These are phyloP conservation scores for Phytophthora uliginosa DNA, from an alignment of 352 stramenopile genomes.

Conservation along the genomic window DNA sequence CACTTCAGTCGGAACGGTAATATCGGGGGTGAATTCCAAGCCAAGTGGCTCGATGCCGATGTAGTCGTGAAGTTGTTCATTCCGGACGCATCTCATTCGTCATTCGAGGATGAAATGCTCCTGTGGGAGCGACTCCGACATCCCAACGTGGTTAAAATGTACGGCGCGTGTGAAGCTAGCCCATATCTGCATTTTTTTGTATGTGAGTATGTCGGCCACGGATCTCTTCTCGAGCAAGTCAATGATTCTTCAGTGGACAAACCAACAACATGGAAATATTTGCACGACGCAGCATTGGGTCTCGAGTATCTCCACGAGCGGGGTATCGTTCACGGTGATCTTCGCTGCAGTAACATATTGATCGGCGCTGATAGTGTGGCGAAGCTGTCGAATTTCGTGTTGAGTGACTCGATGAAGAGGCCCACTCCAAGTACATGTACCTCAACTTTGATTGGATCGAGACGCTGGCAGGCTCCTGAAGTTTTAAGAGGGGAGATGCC, in stretches of 20 bases:
- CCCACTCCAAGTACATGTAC: no score
- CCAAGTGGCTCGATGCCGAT: constrained; percentile 2
- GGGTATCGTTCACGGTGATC: constrained; percentile 29
- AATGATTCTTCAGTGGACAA: neutral
- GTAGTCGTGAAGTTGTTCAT: constrained; percentile 5
- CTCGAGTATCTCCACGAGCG: constrained; percentile 21
- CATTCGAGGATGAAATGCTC: neutral
- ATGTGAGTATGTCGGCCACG: constrained; percentile 16
- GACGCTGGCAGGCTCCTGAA: constrained; percentile 23
- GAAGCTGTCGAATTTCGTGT: constrained; percentile 41
- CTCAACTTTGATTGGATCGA: neutral
- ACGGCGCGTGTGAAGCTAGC: constrained; percentile 3
- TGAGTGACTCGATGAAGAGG: constrained; percentile 7
- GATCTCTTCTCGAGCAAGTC: constrained; percentile 8
- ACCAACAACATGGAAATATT: constrained; percentile 10
- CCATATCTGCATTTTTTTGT: constrained; percentile 17
- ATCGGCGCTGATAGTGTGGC: constrained; percentile 27
- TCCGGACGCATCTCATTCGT: constrained; percentile 1
- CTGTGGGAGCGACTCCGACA: constrained; percentile 9
- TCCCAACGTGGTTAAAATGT: constrained; percentile 11
- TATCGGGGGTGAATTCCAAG: neutral
- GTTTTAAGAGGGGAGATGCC: neutral
- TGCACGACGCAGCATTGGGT: constrained; percentile 12
- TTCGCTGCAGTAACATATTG: constrained; percentile 45
- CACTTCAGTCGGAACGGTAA: neutral